Evolutionary conservation across 805 yeast genomes (phyloP).

Genomic region (Metschnikowia bowlesiae): DNA sequence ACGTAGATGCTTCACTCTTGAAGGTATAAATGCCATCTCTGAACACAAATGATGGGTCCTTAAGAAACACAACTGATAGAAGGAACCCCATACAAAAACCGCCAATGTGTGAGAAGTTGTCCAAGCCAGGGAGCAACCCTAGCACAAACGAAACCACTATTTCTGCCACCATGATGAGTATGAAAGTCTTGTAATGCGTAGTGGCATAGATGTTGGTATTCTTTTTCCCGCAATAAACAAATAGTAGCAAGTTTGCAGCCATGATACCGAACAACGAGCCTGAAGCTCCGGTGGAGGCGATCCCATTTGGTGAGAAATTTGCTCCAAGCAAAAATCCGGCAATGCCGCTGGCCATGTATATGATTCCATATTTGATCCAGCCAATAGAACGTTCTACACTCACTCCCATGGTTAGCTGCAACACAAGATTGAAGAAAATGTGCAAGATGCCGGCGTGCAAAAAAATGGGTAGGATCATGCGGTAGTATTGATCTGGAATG

Average conservation of each 20-base stretch:
- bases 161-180: conserved; percentile 50
- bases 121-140: conserved; percentile 69
- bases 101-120: conserved; percentile 72
- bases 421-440: conserved; percentile 55
- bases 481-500: conserved; percentile 63
- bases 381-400: conserved; percentile 59
- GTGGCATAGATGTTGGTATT: conserved; percentile 44
- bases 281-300: conserved; percentile 65
- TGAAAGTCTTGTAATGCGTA: conserved; percentile 42
- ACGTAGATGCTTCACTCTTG: conserved; percentile 24
- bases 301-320: conserved; percentile 63
- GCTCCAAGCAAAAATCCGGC: conserved; percentile 67
- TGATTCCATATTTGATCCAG: conserved; percentile 44
- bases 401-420: conserved; percentile 60
- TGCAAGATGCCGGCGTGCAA: conserved; percentile 73
- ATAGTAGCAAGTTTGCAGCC: conserved; percentile 54
- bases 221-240: conserved; percentile 49
- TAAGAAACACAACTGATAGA: conserved; percentile 45
- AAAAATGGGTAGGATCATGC: conserved; percentile 65
- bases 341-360: conserved; percentile 60
- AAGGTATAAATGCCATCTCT: conserved; percentile 37
- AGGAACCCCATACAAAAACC: conserved; percentile 63
- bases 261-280: conserved; percentile 70
- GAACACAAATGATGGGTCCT: conserved; percentile 52
- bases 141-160: conserved; percentile 55